These are phyloP conservation scores for Odonthalia washingtoniensis DNA, from an alignment of 31 red algal genomes.

Conservation along the genomic window DNA sequence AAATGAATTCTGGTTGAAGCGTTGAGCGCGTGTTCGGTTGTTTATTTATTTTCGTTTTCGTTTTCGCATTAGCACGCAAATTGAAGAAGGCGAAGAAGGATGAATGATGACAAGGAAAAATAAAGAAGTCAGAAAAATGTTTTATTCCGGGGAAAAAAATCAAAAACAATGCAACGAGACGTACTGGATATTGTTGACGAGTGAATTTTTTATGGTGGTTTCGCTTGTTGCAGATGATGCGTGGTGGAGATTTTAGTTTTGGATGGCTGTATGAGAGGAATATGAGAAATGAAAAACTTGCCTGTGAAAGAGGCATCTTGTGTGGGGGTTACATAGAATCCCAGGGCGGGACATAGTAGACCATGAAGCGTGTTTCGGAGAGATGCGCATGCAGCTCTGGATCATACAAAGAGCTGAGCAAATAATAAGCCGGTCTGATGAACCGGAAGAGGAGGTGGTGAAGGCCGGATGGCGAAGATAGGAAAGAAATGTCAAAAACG, in stretches of 20 bases:
- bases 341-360: slow-evolving; percentile 69
- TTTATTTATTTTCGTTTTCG: background rate
- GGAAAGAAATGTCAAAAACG: background rate
- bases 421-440: background rate
- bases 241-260: too few relatives aligned
- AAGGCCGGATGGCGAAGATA: background rate
- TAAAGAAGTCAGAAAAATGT: background rate
- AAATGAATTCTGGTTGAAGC: background rate
- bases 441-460: background rate
- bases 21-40: background rate
- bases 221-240: too few relatives aligned
- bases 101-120: background rate
- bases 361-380: slow-evolving; percentile 44
- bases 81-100: background rate
- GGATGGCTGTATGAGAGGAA: background rate
- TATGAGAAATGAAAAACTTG: slow-evolving; percentile 37
- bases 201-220: too few relatives aligned
- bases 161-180: background rate
- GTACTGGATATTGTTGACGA: too few relatives aligned
- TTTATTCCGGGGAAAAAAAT: background rate
- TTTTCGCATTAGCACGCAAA: background rate
- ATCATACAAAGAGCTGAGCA: background rate
- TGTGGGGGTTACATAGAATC: slow-evolving; percentile 48
- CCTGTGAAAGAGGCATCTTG: slow-evolving; percentile 65
- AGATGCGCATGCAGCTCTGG: too few relatives aligned